Percentiles rank a stretch among this genome's conserved stretches.
Evolutionary conservation across 2,329 filamentous ascomycete species (phyloP).

Genomic region (Nannizziopsis barbatae): DNA sequence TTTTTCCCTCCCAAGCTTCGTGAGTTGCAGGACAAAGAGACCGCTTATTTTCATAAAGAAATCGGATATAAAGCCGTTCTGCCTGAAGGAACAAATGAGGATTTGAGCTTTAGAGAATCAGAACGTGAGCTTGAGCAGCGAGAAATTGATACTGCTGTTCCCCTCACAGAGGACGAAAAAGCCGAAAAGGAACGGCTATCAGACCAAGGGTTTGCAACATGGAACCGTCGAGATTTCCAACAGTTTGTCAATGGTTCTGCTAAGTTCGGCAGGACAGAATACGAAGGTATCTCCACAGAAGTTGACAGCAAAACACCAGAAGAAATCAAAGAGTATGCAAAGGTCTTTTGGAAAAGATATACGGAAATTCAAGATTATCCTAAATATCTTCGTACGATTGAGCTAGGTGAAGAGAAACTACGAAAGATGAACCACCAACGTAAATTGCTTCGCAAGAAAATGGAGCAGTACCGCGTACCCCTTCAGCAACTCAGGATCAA

Average conservation of each 20-base stretch:
- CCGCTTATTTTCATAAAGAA: conserved; percentile 88
- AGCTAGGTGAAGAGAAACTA: conserved; percentile 82
- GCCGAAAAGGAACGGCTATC: conserved; percentile 75
- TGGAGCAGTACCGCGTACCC: conserved; percentile 91
- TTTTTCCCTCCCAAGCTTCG: conserved; percentile 80
- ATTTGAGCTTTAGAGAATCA: conserved; percentile 70
- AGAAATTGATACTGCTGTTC: conserved; percentile 83
- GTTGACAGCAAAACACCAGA: conserved; percentile 78
- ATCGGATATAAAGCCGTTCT: conserved; percentile 90
- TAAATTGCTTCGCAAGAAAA: conserved; percentile 88
- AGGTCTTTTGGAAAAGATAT: conserved; percentile 94
- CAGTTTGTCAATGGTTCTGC: conserved; percentile 95
- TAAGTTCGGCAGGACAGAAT: conserved; percentile 80
- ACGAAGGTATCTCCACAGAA: conserved; percentile 72
- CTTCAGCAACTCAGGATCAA: conserved; percentile 97
- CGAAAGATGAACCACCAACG: conserved; percentile 84
- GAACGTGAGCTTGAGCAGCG: conserved; percentile 79
- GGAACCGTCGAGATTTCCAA: conserved; percentile 96
- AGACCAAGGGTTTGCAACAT: conserved; percentile 76
- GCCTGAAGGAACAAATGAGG: conserved; percentile 80
- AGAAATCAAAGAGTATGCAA: conserved; percentile 83
- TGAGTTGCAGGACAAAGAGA: conserved; percentile 91
- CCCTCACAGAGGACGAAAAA: conserved; percentile 79
- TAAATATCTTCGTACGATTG: conserved; percentile 80
- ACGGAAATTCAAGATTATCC: conserved; percentile 78